Conservation (phyloP, 2,329 filamentous ascomycete genomes). For the Cercospora sp. region DNA sequence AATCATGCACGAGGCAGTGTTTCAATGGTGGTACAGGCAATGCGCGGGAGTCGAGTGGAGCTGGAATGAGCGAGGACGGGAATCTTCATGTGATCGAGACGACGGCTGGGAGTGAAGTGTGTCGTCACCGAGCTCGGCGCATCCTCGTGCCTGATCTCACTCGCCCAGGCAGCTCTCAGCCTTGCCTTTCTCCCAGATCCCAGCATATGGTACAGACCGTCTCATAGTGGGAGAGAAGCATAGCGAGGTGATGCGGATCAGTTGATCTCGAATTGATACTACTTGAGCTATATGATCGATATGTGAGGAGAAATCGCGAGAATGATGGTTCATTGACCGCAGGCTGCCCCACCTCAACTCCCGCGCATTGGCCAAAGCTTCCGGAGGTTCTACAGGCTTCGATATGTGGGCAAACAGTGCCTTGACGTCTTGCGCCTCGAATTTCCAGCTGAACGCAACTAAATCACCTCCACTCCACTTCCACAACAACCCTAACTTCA, state of each 20-base stretch:
- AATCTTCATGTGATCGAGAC: constrained; percentile 1
- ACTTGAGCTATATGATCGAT: background rate
- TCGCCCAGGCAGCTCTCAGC: background rate
- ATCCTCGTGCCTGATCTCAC: background rate
- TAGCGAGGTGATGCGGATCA: no score
- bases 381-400: background rate
- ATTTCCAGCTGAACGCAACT: constrained; percentile 9
- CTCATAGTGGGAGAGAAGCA: background rate
- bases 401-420: constrained; percentile 1
- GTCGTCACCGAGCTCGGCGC: constrained; percentile 1
- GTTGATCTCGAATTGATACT: no score
- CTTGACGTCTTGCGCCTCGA: constrained; percentile 9
- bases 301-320: background rate
- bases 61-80: background rate
- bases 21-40: background rate
- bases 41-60: background rate
- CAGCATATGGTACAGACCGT: background rate
- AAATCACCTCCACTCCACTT: background rate
- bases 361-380: constrained; percentile 1
- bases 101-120: background rate
- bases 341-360: background rate
- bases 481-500: constrained; percentile 12
- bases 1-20: background rate
- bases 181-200: background rate
- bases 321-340: background rate